phyloP scores from a whole-genome alignment of 2,329 filamentous ascomycete genomes.

The Diaporthe velutina region DNA sequence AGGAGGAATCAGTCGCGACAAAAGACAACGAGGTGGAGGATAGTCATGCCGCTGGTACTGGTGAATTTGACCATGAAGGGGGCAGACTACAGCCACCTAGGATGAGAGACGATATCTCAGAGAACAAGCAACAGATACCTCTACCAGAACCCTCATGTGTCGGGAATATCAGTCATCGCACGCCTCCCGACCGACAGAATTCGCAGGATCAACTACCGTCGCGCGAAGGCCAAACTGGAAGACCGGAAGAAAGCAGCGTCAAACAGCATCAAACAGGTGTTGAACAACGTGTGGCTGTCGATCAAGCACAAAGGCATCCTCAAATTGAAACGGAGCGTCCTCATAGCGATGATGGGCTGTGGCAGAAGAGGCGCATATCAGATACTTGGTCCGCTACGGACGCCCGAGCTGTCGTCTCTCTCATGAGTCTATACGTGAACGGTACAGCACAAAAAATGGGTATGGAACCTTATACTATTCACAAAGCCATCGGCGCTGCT shows the following conservation, averaged over 20 bases:
- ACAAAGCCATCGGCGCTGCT: background rate
- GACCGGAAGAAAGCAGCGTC: too few species aligned
- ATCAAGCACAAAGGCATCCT: background rate
- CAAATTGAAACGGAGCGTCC: background rate
- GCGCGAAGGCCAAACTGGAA: too few species aligned
- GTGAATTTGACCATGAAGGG: too few species aligned
- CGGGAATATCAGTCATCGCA: too few species aligned
- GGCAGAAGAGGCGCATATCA: background rate
- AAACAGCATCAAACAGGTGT: too few species aligned
- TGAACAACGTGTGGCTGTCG: background rate
- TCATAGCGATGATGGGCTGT: background rate
- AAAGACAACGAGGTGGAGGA: background rate
- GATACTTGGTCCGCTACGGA: background rate
- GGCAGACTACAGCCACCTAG: too few species aligned
- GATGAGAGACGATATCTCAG: too few species aligned
- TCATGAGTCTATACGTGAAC: conserved; percentile 10
- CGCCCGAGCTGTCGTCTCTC: background rate
- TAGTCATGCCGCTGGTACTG: too few species aligned
- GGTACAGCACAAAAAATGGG: background rate
- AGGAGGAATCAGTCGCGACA: background rate
- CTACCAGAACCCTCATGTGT: too few species aligned
- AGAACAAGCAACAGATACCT: too few species aligned
- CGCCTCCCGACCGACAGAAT: too few species aligned
- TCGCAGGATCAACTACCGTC: too few species aligned
- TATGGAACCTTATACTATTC: background rate